Base-by-base conservation (phyloP, 2,329 filamentous ascomycete species). In the Polytolypa hystricis region DNA sequence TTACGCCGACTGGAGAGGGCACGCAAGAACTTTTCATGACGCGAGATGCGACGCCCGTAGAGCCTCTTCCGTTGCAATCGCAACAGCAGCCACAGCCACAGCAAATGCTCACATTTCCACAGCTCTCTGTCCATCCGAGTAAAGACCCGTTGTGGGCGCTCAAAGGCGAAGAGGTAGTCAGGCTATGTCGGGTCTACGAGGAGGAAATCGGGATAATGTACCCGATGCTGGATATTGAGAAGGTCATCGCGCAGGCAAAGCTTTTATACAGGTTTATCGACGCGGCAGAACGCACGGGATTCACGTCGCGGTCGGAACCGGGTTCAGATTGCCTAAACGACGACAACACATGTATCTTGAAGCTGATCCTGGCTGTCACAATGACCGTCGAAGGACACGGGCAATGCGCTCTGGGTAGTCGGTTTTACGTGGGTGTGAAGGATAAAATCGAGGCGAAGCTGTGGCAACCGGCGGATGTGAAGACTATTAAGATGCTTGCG, bases 171-270 rank as follows among this genome's bases (percentile, higher is more conserved):
- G 86, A 95, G 52, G 84, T 91, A 50, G 58, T 89, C 14, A 75
- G 84, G 1, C 62, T 95, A 10, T 84, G 84, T 46, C 70, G 74
- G 10, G 66, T 93, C 0, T 89, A 91, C 52, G 83, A 93, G 47
- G 86, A 95, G 49, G 87, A 95, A 55, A 79, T 93, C 50, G 84
- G 84, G 29, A 74, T 89, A 50, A 93, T 94, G 84, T 94, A 93
- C 55, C 89, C 89, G 0, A 74, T 94, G 3, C 58, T 93, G 31
- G 74, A 84, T 47, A 81, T 93, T 23, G 74, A 81, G 28, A 70
- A 70, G 28, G 65, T 93, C 26, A 77, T 83, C 25, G 65, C 67
- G 4, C 82, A 93, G 54, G 78, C 79, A 5, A 77, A 73, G 43
- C 69, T 71, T 41, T 64, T 94, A 1, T 79, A 79, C 38, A 68